These are phyloP conservation scores for Crucihimalaya himalaica DNA, from an alignment of 345 rosid species.

Conservation along the genomic window DNA sequence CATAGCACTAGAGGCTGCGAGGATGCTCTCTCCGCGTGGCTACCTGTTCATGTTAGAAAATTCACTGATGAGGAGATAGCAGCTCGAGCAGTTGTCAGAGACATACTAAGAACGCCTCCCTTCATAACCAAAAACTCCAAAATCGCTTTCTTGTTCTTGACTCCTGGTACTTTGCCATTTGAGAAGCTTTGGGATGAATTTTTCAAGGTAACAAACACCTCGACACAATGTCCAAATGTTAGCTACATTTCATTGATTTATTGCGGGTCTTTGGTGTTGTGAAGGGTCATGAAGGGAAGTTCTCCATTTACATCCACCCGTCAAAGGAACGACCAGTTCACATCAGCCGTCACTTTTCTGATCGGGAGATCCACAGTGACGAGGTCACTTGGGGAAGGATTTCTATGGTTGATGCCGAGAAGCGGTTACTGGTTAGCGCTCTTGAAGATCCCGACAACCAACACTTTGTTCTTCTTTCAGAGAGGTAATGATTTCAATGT, in stretches of 20 bases:
- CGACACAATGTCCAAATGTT: background rate
- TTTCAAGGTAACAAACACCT: constrained; percentile 52
- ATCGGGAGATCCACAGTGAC: constrained; percentile 69
- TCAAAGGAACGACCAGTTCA: constrained; percentile 76
- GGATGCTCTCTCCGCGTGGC: constrained; percentile 67
- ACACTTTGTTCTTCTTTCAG: constrained; percentile 95
- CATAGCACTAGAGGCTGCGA: constrained; percentile 68
- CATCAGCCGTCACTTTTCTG: constrained; percentile 65
- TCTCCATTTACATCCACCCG: constrained; percentile 79
- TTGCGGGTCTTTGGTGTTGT: background rate
- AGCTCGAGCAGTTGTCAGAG: constrained; percentile 68
- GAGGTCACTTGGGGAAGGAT: constrained; percentile 97
- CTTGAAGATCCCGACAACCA: constrained; percentile 87
- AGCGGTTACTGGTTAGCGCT: constrained; percentile 78
- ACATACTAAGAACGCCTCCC: constrained; percentile 65
- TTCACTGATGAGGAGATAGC: constrained; percentile 78
- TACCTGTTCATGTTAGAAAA: constrained; percentile 86
- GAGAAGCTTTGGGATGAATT: constrained; percentile 96
- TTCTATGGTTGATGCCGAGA: constrained; percentile 97
- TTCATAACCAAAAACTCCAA: constrained; percentile 54
- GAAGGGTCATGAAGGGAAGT: constrained; percentile 84
- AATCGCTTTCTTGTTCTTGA: constrained; percentile 93
- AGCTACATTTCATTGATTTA: background rate
- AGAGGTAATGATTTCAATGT: constrained; percentile 58
- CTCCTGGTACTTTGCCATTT: constrained; percentile 83